A percentile compares a stretch with the other conserved stretches of the same genome.
Evolutionary conservation across 371 early-diverging fungal genomes (phyloP).

Genomic region (Homolaphlyctis polyrhiza): DNA sequence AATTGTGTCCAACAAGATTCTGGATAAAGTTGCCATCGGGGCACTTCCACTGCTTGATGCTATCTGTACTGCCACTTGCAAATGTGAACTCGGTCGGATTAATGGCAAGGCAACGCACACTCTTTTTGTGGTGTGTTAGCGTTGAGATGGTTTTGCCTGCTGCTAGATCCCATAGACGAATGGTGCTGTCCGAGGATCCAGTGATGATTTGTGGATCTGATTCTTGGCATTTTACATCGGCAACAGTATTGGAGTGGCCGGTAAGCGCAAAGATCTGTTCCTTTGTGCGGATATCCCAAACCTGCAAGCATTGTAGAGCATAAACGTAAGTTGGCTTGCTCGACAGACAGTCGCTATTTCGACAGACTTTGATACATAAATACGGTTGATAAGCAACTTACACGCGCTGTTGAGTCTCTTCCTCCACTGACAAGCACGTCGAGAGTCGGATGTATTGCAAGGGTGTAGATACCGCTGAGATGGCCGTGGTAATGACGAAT

Average conservation of each 20-base stretch:
- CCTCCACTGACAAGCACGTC: conserved; percentile 93
- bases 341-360: too few relatives aligned
- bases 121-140: conserved; percentile 96
- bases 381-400: conserved; percentile 27
- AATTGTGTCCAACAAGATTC: conserved; percentile 80
- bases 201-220: conserved; percentile 95
- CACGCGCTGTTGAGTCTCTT: conserved; percentile 89
- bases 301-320: conserved; percentile 31
- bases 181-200: conserved; percentile 87
- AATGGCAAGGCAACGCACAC: conserved; percentile 83
- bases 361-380: not conserved
- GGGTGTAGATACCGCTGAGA: conserved; percentile 84
- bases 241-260: conserved; percentile 84
- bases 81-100: conserved; percentile 93
- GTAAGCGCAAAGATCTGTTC: conserved; percentile 83
- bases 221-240: conserved; percentile 84
- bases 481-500: conserved; percentile 98
- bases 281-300: conserved; percentile 98
- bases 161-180: conserved; percentile 93
- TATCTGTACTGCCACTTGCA: conserved; percentile 86
- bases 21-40: conserved; percentile 92
- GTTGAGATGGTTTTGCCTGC: conserved; percentile 92
- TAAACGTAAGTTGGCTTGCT: too few relatives aligned
- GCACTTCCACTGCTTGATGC: conserved; percentile 94
- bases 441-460: conserved; percentile 88